Evolutionary conservation across 1,139 yeast genomes (phyloP).

Genomic region (Scheffersomyces cryptocercus): DNA sequence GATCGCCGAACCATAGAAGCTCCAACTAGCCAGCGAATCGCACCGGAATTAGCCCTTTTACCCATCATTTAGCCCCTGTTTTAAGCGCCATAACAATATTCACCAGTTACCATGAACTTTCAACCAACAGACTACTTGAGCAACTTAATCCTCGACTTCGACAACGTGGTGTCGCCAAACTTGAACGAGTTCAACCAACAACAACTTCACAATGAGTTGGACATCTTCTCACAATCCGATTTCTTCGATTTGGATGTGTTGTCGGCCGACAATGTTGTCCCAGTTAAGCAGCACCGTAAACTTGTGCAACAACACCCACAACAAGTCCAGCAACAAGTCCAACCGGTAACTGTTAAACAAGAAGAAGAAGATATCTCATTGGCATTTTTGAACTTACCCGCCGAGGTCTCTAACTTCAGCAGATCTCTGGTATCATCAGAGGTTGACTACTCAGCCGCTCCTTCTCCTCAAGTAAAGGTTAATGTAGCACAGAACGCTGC

Average conservation of each 20-base stretch:
- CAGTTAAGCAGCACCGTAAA: slow-evolving; percentile 14
- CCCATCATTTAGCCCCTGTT: no score
- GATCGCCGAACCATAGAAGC: neutral
- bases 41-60: no score
- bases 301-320: slow-evolving; percentile 5
- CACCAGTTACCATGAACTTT: slow-evolving; percentile 32
- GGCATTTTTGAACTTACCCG: slow-evolving; percentile 9
- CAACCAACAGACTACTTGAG: slow-evolving; percentile 47
- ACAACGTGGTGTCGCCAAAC: slow-evolving; percentile 23
- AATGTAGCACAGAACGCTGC: slow-evolving; percentile 9
- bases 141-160: slow-evolving; percentile 39
- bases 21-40: neutral
- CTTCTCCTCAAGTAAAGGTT: neutral
- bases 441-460: neutral
- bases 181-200: slow-evolving; percentile 16
- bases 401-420: no score
- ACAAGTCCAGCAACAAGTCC: slow-evolving; percentile 1
- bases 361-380: slow-evolving; percentile 9
- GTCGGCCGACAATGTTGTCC: slow-evolving; percentile 24
- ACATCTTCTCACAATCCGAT: slow-evolving; percentile 45
- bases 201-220: slow-evolving; percentile 34
- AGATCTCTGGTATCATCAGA: neutral
- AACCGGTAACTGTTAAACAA: slow-evolving; percentile 6
- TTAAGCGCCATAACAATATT: no score
- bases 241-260: slow-evolving; percentile 51